Conservation (phyloP, 78 protist genomes). For the Emiliania huxleyi region DNA sequence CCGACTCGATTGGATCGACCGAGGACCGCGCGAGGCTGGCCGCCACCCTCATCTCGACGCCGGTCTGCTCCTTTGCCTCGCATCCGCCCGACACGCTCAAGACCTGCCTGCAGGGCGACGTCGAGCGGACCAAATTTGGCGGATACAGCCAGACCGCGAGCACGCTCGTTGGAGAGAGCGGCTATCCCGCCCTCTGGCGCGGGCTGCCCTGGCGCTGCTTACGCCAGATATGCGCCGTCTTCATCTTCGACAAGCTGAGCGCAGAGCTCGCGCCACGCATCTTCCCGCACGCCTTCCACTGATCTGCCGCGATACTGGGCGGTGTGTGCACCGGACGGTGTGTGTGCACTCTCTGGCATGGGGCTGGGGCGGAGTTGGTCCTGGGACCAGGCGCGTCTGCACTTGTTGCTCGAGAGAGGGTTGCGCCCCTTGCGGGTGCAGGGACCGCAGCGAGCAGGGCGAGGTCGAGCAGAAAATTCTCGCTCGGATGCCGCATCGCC, state of each 20-base stretch:
- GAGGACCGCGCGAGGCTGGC: background rate
- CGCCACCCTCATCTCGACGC: background rate
- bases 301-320: no score
- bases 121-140: background rate
- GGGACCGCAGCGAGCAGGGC: no score
- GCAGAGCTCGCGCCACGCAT: background rate
- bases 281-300: background rate
- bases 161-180: background rate
- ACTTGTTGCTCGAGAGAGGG: no score
- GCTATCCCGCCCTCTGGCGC: background rate
- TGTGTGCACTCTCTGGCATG: no score
- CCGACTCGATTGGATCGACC: background rate
- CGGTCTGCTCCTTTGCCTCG: background rate
- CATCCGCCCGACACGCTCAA: slow-evolving; percentile 50
- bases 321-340: no score
- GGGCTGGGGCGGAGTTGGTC: no score
- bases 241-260: background rate
- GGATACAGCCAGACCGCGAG: background rate
- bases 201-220: background rate
- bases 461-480: no score
- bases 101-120: slow-evolving; percentile 51
- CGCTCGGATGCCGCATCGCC: no score
- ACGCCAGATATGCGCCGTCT: background rate
- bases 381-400: no score
- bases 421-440: no score